Percentiles rank a stretch among this genome's conserved stretches.
phyloP scores from a whole-genome alignment of 306 rosid species.

The Vicia sativa region DNA sequence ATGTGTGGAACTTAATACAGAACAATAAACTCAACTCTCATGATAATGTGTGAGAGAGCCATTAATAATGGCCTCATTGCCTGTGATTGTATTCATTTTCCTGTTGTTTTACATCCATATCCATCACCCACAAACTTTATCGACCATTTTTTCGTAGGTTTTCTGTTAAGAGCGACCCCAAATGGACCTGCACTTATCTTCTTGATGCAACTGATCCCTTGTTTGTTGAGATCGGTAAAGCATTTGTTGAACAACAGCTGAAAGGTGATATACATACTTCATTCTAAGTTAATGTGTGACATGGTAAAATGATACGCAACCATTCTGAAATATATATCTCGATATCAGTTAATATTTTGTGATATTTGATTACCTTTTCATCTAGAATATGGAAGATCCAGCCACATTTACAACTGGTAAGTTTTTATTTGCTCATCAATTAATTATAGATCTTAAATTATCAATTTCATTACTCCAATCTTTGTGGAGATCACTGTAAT shows the following conservation, averaged over 20 bases:
- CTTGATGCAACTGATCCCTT: conserved; percentile 93
- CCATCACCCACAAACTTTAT: not conserved
- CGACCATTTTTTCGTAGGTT: conserved; percentile 55
- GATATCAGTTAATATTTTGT: conserved; percentile 45
- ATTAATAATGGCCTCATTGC: conserved; percentile 5
- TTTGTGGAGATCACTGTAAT: conserved; percentile 1
- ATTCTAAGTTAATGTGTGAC: not conserved
- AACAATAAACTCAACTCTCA: conserved; percentile 24
- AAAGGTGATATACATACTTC: conserved; percentile 57
- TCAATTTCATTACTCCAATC: conserved; percentile 26
- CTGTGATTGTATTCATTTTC: conserved; percentile 16
- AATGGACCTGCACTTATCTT: conserved; percentile 93
- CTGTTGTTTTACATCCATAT: conserved; percentile 7
- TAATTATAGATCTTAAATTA: conserved; percentile 1
- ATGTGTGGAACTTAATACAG: conserved; percentile 7
- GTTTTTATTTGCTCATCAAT: conserved; percentile 28
- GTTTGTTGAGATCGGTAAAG: conserved; percentile 79
- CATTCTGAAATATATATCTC: conserved; percentile 18
- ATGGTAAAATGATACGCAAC: conserved; percentile 26
- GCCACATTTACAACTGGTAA: conserved; percentile 92
- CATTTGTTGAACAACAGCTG: conserved; percentile 78
- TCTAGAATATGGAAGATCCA: conserved; percentile 79
- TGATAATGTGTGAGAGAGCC: conserved; percentile 8
- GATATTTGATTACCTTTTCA: conserved; percentile 39
- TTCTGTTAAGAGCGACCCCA: conserved; percentile 72